Conservation (phyloP, 805 yeast genomes). For the Metschnikowia santaceciliae region DNA sequence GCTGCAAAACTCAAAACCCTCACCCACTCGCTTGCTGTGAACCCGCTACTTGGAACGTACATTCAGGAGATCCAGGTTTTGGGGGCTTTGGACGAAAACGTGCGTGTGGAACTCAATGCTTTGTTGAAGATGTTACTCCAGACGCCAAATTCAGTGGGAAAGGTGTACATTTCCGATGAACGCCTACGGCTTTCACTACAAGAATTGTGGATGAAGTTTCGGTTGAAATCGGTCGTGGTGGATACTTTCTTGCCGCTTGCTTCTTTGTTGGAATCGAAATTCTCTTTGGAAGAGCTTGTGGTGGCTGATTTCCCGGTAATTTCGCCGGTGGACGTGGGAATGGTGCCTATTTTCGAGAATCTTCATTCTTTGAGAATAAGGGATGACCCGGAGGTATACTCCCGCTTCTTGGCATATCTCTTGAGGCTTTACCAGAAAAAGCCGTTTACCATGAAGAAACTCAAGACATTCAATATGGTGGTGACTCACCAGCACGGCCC, state of each 20-base stretch:
- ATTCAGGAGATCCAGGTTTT: conserved; percentile 5
- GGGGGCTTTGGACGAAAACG: conserved; percentile 1
- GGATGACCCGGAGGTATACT: conserved; percentile 7
- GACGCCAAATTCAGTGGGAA: conserved; percentile 8
- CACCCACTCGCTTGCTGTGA: conserved; percentile 31
- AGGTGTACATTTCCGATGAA: conserved; percentile 19
- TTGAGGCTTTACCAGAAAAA: conserved; percentile 6
- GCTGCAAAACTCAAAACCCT: conserved; percentile 40
- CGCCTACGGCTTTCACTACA: conserved; percentile 6
- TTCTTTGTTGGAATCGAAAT: neutral
- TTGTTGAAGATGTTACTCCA: conserved; percentile 6
- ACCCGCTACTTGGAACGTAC: conserved; percentile 26
- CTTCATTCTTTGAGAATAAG: conserved; percentile 8
- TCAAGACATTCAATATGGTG: conserved; percentile 25
- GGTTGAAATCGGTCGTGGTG: conserved; percentile 17
- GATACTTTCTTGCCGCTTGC: conserved; percentile 16
- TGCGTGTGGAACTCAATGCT: neutral
- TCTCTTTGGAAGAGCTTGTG: conserved; percentile 9
- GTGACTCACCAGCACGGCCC: conserved; percentile 16
- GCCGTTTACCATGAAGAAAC: conserved; percentile 13
- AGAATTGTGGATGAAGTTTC: conserved; percentile 12
- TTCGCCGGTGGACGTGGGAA: neutral
- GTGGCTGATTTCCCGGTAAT: conserved; percentile 9
- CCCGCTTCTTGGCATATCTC: conserved; percentile 5
- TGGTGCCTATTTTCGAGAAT: conserved; percentile 6